These are phyloP conservation scores for Fusarium verrucosum DNA, from an alignment of 2,329 filamentous ascomycete species.

Conservation along the genomic window DNA sequence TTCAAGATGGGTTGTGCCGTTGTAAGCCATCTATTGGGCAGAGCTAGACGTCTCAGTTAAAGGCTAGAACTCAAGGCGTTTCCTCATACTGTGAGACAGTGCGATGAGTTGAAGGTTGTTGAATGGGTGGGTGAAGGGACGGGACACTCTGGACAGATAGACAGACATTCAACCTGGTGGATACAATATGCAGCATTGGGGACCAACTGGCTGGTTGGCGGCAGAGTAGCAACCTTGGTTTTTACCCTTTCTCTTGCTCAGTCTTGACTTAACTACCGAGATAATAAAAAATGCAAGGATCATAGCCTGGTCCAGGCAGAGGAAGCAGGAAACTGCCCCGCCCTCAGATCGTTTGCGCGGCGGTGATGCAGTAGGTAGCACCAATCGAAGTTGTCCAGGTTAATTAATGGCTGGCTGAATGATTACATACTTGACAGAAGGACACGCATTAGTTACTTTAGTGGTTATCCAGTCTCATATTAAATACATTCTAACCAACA, in stretches of 20 bases:
- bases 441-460: background rate
- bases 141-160: background rate
- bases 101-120: conserved; percentile 3
- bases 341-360: conserved; percentile 14
- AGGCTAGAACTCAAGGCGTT: conserved; percentile 19
- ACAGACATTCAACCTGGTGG: conserved; percentile 22
- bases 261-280: conserved; percentile 17
- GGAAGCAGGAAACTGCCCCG: conserved; percentile 25
- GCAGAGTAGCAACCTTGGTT: conserved; percentile 10
- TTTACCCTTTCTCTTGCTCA: background rate
- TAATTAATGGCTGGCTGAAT: conserved; percentile 23
- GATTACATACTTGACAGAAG: background rate
- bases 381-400: background rate
- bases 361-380: conserved; percentile 29
- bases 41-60: conserved; percentile 21
- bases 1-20: conserved; percentile 4
- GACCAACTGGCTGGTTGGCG: conserved; percentile 14
- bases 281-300: conserved; percentile 21
- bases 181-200: conserved; percentile 21
- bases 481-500: background rate
- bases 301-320: conserved; percentile 3
- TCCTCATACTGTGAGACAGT: conserved; percentile 33
- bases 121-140: background rate
- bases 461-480: background rate
- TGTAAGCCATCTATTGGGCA: conserved; percentile 21